A percentile compares a stretch with the other conserved stretches of the same genome.
phyloP scores from a whole-genome alignment of 2,329 filamentous ascomycete genomes.

The Apiospora rasikravindrae region DNA sequence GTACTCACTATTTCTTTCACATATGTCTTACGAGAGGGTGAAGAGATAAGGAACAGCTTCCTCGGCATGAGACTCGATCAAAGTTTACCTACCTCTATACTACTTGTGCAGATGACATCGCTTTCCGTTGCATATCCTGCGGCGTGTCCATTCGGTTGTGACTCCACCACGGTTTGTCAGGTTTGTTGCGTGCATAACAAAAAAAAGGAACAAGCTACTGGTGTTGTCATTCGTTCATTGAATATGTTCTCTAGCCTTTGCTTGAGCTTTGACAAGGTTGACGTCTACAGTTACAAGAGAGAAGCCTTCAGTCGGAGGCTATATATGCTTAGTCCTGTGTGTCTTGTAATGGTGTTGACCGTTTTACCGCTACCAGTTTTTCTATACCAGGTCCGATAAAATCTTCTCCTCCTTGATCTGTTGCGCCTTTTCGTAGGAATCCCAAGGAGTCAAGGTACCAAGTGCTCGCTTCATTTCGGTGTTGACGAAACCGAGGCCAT shows the following conservation, averaged over 20 bases:
- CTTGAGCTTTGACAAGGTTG: neutral
- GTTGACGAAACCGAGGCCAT: conserved; percentile 86
- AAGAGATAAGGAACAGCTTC: neutral
- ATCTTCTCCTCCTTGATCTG: conserved; percentile 60
- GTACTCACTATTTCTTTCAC: neutral
- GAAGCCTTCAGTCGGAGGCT: neutral
- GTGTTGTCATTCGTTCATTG: neutral
- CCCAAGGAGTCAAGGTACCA: conserved; percentile 85
- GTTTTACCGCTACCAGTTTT: neutral
- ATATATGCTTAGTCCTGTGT: neutral
- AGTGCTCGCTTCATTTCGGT: conserved; percentile 89
- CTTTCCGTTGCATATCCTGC: neutral
- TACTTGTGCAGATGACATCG: neutral
- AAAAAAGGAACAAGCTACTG: neutral
- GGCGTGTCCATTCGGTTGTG: neutral
- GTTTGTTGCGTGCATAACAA: neutral
- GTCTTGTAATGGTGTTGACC: neutral
- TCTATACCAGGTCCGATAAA: conserved; percentile 38
- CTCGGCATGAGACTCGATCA: neutral
- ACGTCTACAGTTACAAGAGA: neutral
- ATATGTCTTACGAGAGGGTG: neutral
- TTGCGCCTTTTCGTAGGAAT: conserved; percentile 76
- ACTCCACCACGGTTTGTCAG: neutral
- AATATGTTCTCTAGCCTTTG: neutral
- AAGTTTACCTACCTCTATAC: neutral